Conservation (phyloP, 2,329 filamentous ascomycete species). For the Phaeosphaeriaceae sp. region DNA sequence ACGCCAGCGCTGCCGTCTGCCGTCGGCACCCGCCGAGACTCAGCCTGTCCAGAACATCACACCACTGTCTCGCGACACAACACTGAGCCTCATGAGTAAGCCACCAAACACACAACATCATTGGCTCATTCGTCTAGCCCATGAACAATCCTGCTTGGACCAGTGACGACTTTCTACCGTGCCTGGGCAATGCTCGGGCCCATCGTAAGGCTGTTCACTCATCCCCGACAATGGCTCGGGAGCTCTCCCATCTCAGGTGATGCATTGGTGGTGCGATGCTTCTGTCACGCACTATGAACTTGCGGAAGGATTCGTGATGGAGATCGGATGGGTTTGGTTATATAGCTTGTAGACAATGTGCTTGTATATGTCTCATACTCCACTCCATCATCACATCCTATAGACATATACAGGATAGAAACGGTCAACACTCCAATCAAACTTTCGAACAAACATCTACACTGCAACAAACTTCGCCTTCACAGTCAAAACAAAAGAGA, state of each 20-base stretch:
- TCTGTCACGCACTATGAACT: background rate
- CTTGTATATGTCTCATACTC: background rate
- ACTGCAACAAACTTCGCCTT: conserved; percentile 2
- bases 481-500: background rate
- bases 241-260: background rate
- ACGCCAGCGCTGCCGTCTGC: conserved; percentile 5
- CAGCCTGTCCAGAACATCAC: conserved; percentile 24
- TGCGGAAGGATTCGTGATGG: conserved; percentile 2
- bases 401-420: background rate
- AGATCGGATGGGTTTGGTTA: background rate
- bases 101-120: background rate
- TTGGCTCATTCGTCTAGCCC: background rate
- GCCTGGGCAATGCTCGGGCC: background rate
- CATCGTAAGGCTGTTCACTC: background rate
- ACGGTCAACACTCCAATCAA: background rate
- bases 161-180: conserved; percentile 3
- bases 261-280: background rate
- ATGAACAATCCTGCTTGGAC: background rate
- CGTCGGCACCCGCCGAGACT: conserved; percentile 28
- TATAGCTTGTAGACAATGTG: conserved; percentile 1
- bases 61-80: conserved; percentile 32
- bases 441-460: background rate
- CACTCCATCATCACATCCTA: conserved; percentile 3
- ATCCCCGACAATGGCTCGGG: background rate
- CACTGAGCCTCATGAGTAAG: conserved; percentile 3